Evolutionary conservation across 345 rosid genomes (phyloP).

Genomic region (Lenwebbia sp.): DNA sequence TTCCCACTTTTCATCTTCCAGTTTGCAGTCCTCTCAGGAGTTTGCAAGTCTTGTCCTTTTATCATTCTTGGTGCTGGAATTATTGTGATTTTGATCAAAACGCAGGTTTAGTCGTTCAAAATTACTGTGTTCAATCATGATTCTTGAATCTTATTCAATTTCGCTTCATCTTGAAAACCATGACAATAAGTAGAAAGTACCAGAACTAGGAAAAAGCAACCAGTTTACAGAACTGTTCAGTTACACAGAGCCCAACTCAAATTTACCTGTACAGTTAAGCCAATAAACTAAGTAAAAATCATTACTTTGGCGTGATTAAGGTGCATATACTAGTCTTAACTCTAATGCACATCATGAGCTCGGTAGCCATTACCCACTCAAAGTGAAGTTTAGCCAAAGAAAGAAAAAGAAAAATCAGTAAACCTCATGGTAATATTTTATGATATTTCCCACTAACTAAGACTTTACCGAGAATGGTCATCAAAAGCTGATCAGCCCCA

Average conservation of each 20-base stretch:
- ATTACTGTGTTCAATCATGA: not conserved
- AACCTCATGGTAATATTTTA: not conserved
- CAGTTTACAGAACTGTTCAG: not conserved
- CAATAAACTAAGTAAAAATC: not conserved
- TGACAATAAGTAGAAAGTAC: not conserved
- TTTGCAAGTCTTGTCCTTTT: not conserved
- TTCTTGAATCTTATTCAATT: not conserved
- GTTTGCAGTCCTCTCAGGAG: not conserved
- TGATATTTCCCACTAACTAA: not conserved
- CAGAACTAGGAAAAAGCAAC: not conserved
- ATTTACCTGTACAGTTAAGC: not conserved
- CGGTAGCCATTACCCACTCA: not conserved
- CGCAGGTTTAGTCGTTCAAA: not conserved
- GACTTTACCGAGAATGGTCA: constrained; percentile 10
- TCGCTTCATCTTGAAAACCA: not conserved
- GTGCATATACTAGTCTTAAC: not conserved
- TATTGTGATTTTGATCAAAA: not conserved
- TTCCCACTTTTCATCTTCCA: not conserved
- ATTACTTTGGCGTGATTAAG: not conserved
- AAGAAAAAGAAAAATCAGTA: not conserved
- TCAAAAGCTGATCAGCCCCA: constrained; percentile 42
- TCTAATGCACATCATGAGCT: not conserved
- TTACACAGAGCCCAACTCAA: not conserved
- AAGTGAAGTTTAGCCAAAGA: not conserved
- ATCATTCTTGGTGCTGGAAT: not conserved